Conservation (phyloP, 345 rosid genomes). For the Sonneratia caseolaris region DNA sequence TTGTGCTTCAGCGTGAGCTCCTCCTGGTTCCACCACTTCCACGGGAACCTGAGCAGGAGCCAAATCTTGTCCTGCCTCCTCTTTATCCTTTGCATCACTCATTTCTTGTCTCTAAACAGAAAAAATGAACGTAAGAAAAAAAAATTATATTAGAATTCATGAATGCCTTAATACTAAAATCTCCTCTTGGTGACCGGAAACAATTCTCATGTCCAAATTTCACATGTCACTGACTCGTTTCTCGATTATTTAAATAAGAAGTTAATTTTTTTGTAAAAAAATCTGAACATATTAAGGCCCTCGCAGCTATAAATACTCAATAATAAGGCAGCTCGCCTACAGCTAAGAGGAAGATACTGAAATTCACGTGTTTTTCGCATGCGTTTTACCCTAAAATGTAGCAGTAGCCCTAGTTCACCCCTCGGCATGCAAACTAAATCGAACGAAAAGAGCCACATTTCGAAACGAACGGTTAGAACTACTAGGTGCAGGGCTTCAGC, state of each 20-base stretch:
- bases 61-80: slow-evolving; percentile 7
- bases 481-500: not conserved
- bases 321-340: not conserved
- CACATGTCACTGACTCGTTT: not conserved
- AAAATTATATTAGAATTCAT: not conserved
- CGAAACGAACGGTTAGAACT: not conserved
- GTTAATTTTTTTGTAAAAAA: not conserved
- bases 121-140: not conserved
- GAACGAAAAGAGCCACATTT: not conserved
- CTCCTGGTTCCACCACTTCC: slow-evolving; percentile 2
- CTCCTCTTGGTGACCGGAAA: not conserved
- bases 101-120: slow-evolving; percentile 7
- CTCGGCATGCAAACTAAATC: not conserved
- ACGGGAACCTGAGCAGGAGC: not conserved
- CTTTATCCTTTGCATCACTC: slow-evolving; percentile 8
- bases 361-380: not conserved
- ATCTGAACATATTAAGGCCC: not conserved
- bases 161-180: not conserved
- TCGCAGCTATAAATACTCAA: not conserved
- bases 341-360: not conserved
- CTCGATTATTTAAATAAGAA: not conserved
- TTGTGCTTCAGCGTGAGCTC: slow-evolving; percentile 2
- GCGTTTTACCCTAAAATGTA: not conserved
- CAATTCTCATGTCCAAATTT: not conserved
- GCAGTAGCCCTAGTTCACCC: not conserved